phyloP scores from a whole-genome alignment of 345 rosid species.

The Brassica juncea region DNA sequence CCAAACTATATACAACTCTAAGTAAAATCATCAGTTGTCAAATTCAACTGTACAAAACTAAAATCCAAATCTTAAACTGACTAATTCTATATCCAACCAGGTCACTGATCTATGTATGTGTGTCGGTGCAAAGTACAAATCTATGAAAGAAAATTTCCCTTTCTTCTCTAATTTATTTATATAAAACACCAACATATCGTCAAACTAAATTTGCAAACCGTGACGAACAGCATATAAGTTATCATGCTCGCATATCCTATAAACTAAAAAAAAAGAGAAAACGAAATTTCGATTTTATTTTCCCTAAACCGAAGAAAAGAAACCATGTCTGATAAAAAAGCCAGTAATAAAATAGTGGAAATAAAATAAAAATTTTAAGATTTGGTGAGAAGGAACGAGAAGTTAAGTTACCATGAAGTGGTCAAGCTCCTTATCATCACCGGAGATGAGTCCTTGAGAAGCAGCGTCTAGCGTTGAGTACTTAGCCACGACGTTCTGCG shows the following conservation, averaged over 20 bases:
- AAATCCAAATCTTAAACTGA: conserved; percentile 1
- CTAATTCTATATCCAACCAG: not conserved
- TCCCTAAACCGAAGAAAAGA: not conserved
- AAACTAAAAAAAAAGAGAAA: conserved; percentile 8
- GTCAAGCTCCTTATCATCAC: conserved; percentile 89
- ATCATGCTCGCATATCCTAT: not conserved
- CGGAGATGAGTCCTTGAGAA: conserved; percentile 50
- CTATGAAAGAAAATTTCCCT: not conserved
- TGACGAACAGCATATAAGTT: not conserved
- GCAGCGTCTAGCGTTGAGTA: conserved; percentile 62
- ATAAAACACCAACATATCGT: too few relatives aligned
- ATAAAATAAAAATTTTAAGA: not conserved
- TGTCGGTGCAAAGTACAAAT: conserved; percentile 36
- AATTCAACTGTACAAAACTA: conserved; percentile 7
- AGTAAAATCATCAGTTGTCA: conserved; percentile 3
- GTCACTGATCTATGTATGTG: not conserved
- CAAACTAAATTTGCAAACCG: conserved; percentile 13
- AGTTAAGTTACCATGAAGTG: conserved; percentile 85
- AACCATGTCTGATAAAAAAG: not conserved
- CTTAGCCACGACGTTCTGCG: conserved; percentile 87
- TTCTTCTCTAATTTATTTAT: not conserved
- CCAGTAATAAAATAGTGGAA: not conserved
- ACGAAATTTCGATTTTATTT: not conserved
- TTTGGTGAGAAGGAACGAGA: conserved; percentile 3
- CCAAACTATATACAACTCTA: conserved; percentile 23